Evolutionary conservation across 2,329 filamentous ascomycete species (phyloP).

Genomic region (Xylaria sp.): DNA sequence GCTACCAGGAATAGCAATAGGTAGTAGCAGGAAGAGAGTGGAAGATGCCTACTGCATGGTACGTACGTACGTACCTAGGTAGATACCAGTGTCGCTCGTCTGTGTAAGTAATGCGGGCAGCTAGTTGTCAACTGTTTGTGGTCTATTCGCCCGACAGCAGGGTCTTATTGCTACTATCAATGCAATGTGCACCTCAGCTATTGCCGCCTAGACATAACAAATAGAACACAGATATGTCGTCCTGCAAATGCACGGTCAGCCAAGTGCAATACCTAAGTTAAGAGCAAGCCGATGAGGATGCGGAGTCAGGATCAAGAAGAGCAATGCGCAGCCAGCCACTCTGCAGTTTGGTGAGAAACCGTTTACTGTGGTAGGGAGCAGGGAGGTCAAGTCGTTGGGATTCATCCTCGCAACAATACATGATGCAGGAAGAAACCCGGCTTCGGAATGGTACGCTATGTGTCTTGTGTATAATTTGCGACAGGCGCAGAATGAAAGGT

Average conservation of each 20-base stretch:
- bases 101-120: not conserved
- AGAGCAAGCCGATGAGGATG: not conserved
- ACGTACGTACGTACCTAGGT: not conserved
- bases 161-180: too few relatives aligned
- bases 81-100: too few relatives aligned
- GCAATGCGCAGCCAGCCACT: not conserved
- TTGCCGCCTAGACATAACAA: not conserved
- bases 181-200: not conserved
- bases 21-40: not conserved
- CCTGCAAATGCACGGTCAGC: not conserved
- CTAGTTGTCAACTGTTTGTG: not conserved
- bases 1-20: not conserved
- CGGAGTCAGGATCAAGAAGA: not conserved
- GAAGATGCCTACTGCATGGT: too few relatives aligned
- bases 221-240: not conserved
- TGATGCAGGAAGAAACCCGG: slow-evolving; percentile 34
- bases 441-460: slow-evolving; percentile 25
- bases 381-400: not conserved
- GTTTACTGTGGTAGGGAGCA: not conserved
- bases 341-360: slow-evolving; percentile 8
- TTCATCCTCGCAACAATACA: slow-evolving; percentile 32
- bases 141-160: not conserved
- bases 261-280: too few relatives aligned
- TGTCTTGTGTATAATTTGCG: slow-evolving; percentile 3
- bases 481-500: slow-evolving; percentile 9